phyloP scores from a whole-genome alignment of 2,329 filamentous ascomycete species.

The Talaromyces sp. region DNA sequence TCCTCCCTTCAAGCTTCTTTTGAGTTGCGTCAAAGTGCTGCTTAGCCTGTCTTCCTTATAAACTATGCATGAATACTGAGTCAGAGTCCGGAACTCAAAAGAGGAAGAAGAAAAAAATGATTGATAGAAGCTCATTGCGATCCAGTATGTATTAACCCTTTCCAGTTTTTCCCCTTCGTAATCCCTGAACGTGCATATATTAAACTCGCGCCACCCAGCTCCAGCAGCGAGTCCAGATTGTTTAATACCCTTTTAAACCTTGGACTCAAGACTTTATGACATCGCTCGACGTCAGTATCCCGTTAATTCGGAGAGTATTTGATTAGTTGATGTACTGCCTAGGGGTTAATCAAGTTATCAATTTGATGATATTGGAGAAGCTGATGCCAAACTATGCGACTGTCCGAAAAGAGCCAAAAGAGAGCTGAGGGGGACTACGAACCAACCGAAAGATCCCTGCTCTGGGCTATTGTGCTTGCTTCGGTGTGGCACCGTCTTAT shows the following conservation, averaged over 20 bases:
- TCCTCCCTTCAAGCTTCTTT: neutral
- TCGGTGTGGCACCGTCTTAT: neutral
- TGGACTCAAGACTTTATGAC: neutral
- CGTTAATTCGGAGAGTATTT: neutral
- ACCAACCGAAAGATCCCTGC: neutral
- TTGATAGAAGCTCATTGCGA: neutral
- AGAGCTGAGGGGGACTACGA: neutral
- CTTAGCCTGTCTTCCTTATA: too few species aligned
- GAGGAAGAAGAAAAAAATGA: neutral
- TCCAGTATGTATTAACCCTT: neutral
- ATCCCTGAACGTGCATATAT: neutral
- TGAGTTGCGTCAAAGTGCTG: neutral
- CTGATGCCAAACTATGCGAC: neutral
- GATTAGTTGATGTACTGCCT: neutral
- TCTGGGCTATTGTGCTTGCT: neutral
- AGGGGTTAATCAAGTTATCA: neutral
- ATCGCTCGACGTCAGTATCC: neutral
- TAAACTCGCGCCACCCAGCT: slow-evolving; percentile 1
- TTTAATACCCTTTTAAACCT: neutral
- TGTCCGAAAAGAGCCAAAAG: neutral
- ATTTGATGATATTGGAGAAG: neutral
- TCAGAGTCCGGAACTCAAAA: neutral
- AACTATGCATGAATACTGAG: neutral
- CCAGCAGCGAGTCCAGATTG: neutral
- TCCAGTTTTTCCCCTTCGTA: neutral